Conservation (phyloP, 2,329 filamentous ascomycete genomes). For the Monilinia fructigena region DNA sequence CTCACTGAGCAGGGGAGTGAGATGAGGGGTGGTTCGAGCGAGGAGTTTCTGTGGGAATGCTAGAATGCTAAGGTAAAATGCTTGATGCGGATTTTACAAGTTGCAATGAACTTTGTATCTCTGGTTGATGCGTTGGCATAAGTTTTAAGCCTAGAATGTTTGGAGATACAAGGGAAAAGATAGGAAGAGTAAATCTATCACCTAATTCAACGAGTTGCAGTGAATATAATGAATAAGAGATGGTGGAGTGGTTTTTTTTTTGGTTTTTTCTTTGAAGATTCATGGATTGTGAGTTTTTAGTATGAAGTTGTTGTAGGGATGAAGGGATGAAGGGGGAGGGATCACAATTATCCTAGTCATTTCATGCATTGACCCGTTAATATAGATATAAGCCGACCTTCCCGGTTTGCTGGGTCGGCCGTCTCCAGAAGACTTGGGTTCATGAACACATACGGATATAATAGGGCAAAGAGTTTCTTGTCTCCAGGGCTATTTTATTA, state of each 20-base stretch:
- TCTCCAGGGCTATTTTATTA: too few relatives aligned
- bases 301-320: background rate
- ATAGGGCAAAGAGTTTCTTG: too few relatives aligned
- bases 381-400: conserved; percentile 14
- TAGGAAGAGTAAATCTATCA: background rate
- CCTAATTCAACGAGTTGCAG: background rate
- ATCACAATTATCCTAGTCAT: conserved; percentile 17
- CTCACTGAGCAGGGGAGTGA: conserved; percentile 11
- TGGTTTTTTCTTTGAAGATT: too few relatives aligned
- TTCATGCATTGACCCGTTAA: conserved; percentile 22
- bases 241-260: background rate
- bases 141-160: conserved; percentile 8
- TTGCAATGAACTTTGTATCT: conserved; percentile 7
- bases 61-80: conserved; percentile 1
- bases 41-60: conserved; percentile 7
- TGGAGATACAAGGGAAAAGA: background rate
- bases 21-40: conserved; percentile 8
- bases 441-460: background rate
- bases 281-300: too few relatives aligned
- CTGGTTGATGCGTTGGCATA: conserved; percentile 20
- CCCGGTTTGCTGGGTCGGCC: conserved; percentile 22
- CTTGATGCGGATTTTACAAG: background rate
- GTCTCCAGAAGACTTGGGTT: conserved; percentile 22
- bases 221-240: background rate
- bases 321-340: background rate